Base-by-base conservation (phyloP, 2,329 filamentous ascomycete species). In the Ophiocordyceps camponoti-floridani region DNA sequence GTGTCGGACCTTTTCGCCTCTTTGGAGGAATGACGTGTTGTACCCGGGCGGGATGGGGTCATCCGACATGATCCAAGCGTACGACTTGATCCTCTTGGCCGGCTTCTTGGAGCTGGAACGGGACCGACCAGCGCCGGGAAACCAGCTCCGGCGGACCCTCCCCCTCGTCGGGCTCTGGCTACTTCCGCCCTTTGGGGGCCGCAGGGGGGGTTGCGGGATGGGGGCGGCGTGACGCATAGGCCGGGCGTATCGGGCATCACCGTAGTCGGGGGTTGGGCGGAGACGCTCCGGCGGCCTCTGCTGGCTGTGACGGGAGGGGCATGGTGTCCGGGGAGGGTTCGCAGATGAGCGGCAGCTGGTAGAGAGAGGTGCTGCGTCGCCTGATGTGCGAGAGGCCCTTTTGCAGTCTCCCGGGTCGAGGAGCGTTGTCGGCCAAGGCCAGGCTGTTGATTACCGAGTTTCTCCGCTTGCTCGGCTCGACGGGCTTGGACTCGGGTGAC, bases 41-140 rank as follows among this genome's bases (percentile, higher is more conserved):
- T 80, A 80, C 44, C 79, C 74, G 12, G 65, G 64, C 18, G 63
- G 64, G 40, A 61, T 62, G 41, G 60, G 62, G 43, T 70, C 69
- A 8, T 72, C 68, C 2, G 67, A 62, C 50, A 78, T 60, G 37
- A 79, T 63, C 76, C 76, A 80, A 3, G 74, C 69, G 12, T 59
- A 58, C 26, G 52, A 48, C 12, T 48, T 53, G 45, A 44, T 49
- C 18, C 43, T 27, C 4, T 48, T 45, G 12, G 46, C 53, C 19
- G 56, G 53, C 11, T 64, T 61, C 10, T 56, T 45, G 6, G 73
- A 76, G 46, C 66, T 68, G 12, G 72, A 70, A 43, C 72, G 65
- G 28, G 71, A 73, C 46, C 70, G 58, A 14, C 56, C 57, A 19
- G 60, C 61, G 16, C 71, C 70, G 0, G 69, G 67, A 41, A 77